Conservation (phyloP, 2,329 filamentous ascomycete species). For the Fusarium beomiforme region DNA sequence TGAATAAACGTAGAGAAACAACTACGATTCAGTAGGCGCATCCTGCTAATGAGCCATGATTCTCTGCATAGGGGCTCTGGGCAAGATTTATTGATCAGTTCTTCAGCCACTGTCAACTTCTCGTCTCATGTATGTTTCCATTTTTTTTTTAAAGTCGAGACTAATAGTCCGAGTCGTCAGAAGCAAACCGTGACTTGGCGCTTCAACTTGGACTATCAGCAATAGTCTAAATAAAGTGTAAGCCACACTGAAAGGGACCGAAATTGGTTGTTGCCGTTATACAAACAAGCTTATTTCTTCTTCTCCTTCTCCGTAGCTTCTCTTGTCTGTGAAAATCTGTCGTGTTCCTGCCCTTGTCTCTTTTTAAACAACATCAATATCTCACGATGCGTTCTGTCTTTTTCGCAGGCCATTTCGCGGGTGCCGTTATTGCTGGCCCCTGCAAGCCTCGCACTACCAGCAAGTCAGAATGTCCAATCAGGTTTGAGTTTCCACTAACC, state of each 20-base stretch:
- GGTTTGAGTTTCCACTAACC: background rate
- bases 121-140: background rate
- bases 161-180: background rate
- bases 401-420: background rate
- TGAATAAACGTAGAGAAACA: background rate
- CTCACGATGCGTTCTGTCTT: background rate
- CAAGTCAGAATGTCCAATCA: background rate
- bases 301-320: background rate
- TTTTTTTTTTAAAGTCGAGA: background rate
- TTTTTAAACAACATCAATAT: background rate
- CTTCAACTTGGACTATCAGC: background rate
- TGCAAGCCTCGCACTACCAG: background rate
- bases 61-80: background rate
- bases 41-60: background rate
- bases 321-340: background rate
- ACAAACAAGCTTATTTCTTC: background rate
- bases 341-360: background rate
- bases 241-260: background rate
- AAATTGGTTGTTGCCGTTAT: accelerated
- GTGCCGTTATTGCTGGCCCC: background rate
- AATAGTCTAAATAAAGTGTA: background rate
- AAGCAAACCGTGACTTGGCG: too few relatives aligned
- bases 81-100: too few relatives aligned
- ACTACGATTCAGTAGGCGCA: too few relatives aligned
- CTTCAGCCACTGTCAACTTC: background rate